A percentile compares a stretch with the other conserved stretches of the same genome.
These are phyloP conservation scores for Crinitomyces ghanaensis DNA, from an alignment of 805 yeast genomes.

Conservation along the genomic window DNA sequence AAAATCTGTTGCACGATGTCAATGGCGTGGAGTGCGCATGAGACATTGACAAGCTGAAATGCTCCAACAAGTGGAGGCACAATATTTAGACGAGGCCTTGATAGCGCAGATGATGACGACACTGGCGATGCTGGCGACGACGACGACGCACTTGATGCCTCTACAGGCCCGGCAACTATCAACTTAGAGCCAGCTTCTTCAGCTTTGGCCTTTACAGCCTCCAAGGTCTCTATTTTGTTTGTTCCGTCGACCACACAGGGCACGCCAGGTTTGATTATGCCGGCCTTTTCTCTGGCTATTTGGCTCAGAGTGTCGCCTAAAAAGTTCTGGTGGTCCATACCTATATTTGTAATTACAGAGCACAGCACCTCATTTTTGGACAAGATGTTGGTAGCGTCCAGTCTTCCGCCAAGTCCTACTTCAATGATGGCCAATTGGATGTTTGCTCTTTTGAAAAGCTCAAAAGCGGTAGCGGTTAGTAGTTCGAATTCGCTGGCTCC, in stretches of 20 bases:
- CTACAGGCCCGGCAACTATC: conserved; percentile 8
- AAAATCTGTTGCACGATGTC: conserved; percentile 26
- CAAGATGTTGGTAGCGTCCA: conserved; percentile 77
- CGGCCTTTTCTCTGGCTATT: conserved; percentile 77
- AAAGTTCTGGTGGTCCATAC: conserved; percentile 71
- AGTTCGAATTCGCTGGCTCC: conserved; percentile 84
- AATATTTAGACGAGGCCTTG: too few species aligned
- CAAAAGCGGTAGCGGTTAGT: conserved; percentile 74
- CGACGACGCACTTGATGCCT: too few species aligned
- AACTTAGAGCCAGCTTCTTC: conserved; percentile 22
- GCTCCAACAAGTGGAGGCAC: conserved; percentile 53
- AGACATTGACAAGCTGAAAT: conserved; percentile 60
- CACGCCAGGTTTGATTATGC: conserved; percentile 54
- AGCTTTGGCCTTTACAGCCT: conserved; percentile 34
- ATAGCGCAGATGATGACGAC: neutral
- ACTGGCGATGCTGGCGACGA: conserved; percentile 3
- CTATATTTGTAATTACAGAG: conserved; percentile 75
- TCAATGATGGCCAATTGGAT: conserved; percentile 79
- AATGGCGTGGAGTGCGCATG: conserved; percentile 52
- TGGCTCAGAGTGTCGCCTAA: conserved; percentile 54
- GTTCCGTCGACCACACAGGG: conserved; percentile 66
- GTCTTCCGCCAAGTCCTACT: conserved; percentile 85
- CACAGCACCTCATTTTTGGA: conserved; percentile 35
- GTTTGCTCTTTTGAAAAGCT: conserved; percentile 47
- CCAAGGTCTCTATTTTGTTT: conserved; percentile 42